Evolutionary conservation across 352 stramenopile genomes (phyloP).

Genomic region (Pythium volutum): DNA sequence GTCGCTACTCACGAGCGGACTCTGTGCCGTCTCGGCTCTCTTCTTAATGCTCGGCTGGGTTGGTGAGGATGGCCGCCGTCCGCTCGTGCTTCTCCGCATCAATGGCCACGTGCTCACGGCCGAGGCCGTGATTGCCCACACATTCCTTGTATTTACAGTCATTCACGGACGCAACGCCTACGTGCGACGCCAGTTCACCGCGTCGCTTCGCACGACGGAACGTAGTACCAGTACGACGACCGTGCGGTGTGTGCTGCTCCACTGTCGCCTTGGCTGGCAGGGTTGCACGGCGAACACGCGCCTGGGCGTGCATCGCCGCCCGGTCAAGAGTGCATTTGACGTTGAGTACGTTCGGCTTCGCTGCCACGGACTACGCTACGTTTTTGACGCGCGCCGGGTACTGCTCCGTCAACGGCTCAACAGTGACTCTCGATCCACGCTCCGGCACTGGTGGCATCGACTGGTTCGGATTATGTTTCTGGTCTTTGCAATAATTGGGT

Average conservation of each 20-base stretch:
- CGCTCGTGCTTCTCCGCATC: neutral
- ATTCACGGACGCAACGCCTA: conserved; percentile 3
- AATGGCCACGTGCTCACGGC: neutral
- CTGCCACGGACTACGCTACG: neutral
- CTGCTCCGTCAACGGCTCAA: neutral
- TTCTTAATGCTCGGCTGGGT: neutral
- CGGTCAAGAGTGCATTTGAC: neutral
- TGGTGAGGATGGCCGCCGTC: neutral
- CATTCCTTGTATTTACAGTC: neutral
- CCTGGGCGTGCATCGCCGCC: neutral
- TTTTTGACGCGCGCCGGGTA: neutral
- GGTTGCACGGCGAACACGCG: neutral
- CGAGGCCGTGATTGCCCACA: conserved; percentile 1
- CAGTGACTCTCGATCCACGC: no score
- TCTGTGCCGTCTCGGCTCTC: neutral
- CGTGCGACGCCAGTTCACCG: neutral
- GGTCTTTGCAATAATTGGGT: neutral
- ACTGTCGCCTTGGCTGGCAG: neutral
- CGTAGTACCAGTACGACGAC: neutral
- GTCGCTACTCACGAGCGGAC: neutral
- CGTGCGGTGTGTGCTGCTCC: neutral
- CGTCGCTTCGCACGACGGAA: neutral
- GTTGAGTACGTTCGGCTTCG: neutral
- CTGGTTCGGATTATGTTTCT: neutral
- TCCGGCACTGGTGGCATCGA: neutral